Evolutionary conservation across 768 basidiomycete species (phyloP).

Genomic region (Mycena amicta): DNA sequence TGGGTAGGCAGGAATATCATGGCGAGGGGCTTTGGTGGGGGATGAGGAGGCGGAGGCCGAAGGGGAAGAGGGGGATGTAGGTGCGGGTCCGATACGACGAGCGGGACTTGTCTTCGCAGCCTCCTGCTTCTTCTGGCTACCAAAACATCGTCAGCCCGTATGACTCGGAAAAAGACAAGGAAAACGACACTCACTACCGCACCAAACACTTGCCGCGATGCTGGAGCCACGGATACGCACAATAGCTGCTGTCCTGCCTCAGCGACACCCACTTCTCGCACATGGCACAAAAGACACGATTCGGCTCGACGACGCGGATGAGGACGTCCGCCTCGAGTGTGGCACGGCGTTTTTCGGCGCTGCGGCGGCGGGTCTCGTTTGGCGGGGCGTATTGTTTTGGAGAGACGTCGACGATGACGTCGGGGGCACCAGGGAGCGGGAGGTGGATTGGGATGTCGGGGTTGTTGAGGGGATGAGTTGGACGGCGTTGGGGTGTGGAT

Average conservation of each 20-base stretch:
- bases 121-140: background rate
- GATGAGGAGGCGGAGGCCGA: background rate
- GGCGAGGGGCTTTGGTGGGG: background rate
- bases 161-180: background rate
- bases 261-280: slow-evolving; percentile 86
- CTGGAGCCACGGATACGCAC: slow-evolving; percentile 81
- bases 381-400: slow-evolving; percentile 57
- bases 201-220: slow-evolving; percentile 78
- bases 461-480: no score
- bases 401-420: slow-evolving; percentile 55
- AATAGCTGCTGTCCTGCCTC: slow-evolving; percentile 77
- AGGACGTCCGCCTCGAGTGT: slow-evolving; percentile 66
- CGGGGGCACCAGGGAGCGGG: slow-evolving; percentile 37
- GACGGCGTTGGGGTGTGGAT: no score
- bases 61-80: background rate
- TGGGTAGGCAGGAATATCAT: background rate
- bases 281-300: slow-evolving; percentile 71
- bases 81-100: background rate
- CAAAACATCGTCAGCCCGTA: background rate
- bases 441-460: no score
- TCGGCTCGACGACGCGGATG: slow-evolving; percentile 74
- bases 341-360: slow-evolving; percentile 79
- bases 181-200: slow-evolving; percentile 54
- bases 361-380: slow-evolving; percentile 70
- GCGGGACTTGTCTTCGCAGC: background rate